Percentiles rank a stretch among this genome's conserved stretches.
phyloP scores from a whole-genome alignment of 1,284 basidiomycete species.

The Schizophyllum commune region DNA sequence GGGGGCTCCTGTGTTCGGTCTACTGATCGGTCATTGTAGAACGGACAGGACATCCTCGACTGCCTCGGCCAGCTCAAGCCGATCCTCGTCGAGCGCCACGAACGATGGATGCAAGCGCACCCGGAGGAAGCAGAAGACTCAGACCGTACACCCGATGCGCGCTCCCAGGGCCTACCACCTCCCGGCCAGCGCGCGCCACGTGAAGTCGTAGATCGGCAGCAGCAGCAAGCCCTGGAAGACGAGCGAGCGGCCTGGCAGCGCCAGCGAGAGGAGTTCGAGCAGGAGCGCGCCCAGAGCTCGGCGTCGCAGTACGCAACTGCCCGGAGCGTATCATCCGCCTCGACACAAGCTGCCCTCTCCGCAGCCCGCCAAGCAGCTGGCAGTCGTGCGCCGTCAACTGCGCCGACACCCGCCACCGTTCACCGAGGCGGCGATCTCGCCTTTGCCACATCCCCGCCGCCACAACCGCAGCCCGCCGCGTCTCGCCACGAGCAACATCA shows the following conservation, averaged over 20 bases:
- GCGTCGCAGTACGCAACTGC: neutral
- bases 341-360: neutral
- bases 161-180: neutral
- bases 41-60: constrained; percentile 60
- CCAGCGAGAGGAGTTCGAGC: constrained; percentile 8
- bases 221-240: constrained; percentile 5
- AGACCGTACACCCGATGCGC: neutral
- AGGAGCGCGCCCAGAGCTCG: neutral
- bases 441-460: neutral
- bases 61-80: constrained; percentile 43
- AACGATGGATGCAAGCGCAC: constrained; percentile 22
- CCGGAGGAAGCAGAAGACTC: neutral
- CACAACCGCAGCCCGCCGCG: neutral
- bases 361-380: neutral
- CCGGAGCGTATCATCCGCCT: neutral
- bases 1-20: neutral
- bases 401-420: neutral
- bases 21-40: constrained; percentile 29
- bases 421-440: too few relatives aligned
- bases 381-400: neutral
- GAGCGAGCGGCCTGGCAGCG: constrained; percentile 8
- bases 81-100: constrained; percentile 41
- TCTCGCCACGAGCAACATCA: constrained; percentile 23
- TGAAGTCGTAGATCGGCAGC: neutral
- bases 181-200: neutral